Conservation (phyloP, 2,329 filamentous ascomycete genomes). For the Trichoderma cornu-damae region DNA sequence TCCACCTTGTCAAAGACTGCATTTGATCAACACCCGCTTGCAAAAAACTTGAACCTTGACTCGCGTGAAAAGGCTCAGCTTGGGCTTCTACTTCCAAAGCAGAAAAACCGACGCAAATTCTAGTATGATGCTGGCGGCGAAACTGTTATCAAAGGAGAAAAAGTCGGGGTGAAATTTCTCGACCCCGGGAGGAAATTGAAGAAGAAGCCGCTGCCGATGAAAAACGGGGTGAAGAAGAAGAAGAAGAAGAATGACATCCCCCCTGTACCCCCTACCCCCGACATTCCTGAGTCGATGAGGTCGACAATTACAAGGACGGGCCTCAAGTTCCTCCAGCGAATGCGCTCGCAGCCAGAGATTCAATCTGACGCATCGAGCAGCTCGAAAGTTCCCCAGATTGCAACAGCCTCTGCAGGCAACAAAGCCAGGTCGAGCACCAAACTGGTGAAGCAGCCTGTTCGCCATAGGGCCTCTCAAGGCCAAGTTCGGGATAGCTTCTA, state of each 20-base stretch:
- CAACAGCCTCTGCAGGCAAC: neutral
- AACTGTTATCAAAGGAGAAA: constrained; percentile 19
- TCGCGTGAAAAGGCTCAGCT: constrained; percentile 29
- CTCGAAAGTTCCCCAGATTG: neutral
- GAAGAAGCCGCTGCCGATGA: neutral
- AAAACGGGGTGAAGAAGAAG: constrained; percentile 14
- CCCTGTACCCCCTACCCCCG: constrained; percentile 29
- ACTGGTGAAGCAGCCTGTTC: neutral
- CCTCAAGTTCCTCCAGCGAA: constrained; percentile 29
- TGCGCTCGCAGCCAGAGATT: constrained; percentile 24
- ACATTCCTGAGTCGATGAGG: constrained; percentile 30
- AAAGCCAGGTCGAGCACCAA: constrained; percentile 10
- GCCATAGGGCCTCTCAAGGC: neutral
- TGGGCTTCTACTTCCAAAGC: constrained; percentile 34
- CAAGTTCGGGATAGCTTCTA: constrained; percentile 7
- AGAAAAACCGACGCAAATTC: constrained; percentile 31
- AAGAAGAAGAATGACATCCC: constrained; percentile 21
- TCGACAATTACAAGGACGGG: constrained; percentile 25
- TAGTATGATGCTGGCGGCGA: constrained; percentile 37
- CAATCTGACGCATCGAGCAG: neutral
- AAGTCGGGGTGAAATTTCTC: neutral
- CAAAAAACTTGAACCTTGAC: constrained; percentile 28
- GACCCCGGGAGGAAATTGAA: constrained; percentile 1
- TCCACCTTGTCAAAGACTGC: constrained; percentile 32
- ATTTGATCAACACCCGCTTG: constrained; percentile 37